Percentiles rank a stretch among this genome's conserved stretches.
Evolutionary conservation across 2,329 filamentous ascomycete species (phyloP).

Genomic region (Cladosporium sp.): DNA sequence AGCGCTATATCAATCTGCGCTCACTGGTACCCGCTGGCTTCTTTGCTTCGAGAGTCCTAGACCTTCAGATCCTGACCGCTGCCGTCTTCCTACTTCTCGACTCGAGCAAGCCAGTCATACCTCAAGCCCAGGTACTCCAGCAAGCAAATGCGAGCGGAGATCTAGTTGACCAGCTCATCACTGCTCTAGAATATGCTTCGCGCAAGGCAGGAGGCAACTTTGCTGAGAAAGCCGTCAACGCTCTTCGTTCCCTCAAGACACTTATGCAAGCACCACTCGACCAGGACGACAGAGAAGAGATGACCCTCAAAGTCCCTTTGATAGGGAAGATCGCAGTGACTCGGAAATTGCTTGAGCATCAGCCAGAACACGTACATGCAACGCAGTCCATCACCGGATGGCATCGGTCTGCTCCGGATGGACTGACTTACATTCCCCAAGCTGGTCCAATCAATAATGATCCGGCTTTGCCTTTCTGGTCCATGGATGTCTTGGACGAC

Average conservation of each 20-base stretch:
- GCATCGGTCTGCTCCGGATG: neutral
- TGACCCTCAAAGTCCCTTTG: conserved; percentile 3
- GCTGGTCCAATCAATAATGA: neutral
- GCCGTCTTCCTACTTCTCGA: conserved; percentile 21
- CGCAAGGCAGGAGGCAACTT: conserved; percentile 19
- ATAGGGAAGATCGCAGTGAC: conserved; percentile 7
- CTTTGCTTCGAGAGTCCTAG: conserved; percentile 24
- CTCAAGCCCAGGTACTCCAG: neutral
- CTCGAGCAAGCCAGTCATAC: neutral
- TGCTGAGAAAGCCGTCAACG: conserved; percentile 18
- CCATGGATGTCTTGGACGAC: conserved; percentile 11
- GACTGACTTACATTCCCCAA: neutral
- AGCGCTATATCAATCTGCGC: conserved; percentile 21
- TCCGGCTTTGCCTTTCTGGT: conserved; percentile 1
- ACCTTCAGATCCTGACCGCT: conserved; percentile 27
- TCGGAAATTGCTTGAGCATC: neutral
- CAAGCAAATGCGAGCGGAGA: neutral
- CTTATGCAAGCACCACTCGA: conserved; percentile 13
- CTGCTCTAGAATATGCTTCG: conserved; percentile 19
- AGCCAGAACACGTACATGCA: neutral
- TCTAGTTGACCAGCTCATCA: conserved; percentile 17
- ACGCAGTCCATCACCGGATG: conserved; percentile 2
- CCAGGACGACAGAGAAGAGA: neutral
- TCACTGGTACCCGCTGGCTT: conserved; percentile 22
- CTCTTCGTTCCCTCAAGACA: conserved; percentile 18